Base-by-base conservation (phyloP, 345 rosid genomes). In the Nephelium lappaceum region DNA sequence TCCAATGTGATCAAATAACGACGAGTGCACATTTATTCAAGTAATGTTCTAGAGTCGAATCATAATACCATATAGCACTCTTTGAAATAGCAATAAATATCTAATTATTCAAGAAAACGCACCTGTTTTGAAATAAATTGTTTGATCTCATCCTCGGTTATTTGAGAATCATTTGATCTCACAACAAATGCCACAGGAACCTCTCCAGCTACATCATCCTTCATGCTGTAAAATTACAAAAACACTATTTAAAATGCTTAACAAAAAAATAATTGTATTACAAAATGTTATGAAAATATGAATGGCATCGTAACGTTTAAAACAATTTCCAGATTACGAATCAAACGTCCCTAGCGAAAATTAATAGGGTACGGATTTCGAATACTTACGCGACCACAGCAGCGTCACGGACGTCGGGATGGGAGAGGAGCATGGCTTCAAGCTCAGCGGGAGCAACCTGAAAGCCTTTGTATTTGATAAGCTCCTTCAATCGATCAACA, bases 401-500 rank as follows among this genome's bases (percentile, higher is more conserved):
- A 1, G 87, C 92, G 77, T 93, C 95, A 1, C 71, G 55, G n/a
- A 91, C 86, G 5, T 24, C n/a, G 24, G 88, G 89, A 78, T 89
- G 92, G 8, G 87, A 68, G 16, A 88, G 75, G 53, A 92, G 86
- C 88, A 92, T 72, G 8, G 88, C 87, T 78, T 91, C 97, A 41
- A 91, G 95, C 78, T 92, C 97, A 10, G 97, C 97, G 0, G 95
- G 95, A 58, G 93, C 92, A n/a, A 93, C 95, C 72, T 91, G 93
- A 47, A 85, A 93, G 3, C 95, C 95, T 68, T 91, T 93, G 85
- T 85, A 88, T 63, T 93, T 93, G 79, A 93, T 93, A 60, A 93
- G 57, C 58, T 93, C 95, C 73, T 93, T 93, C 78, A 93, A 57
- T 27, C 97, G 83, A 69, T 93, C 97, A 2, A 93, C 97, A 31